Evolutionary conservation across 2,329 filamentous ascomycete species (phyloP), one percentile per base, ranked within the genome.

Genomic region (Sarocladiaceae sp.): DNA sequence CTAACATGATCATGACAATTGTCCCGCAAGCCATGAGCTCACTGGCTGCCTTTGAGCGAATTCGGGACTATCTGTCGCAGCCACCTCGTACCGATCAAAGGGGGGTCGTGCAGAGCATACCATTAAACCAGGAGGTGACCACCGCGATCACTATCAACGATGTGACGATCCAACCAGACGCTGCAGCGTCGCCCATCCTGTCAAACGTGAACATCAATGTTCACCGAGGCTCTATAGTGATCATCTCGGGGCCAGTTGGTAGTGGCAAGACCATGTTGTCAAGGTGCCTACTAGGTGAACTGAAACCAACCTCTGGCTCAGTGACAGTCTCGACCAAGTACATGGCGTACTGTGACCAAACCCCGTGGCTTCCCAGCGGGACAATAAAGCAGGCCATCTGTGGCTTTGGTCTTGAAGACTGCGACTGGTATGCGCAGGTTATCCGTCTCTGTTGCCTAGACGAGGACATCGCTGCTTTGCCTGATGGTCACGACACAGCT

Each of bases 1-100:
- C 66, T 6, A 69, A 69, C 42, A 69, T 68, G 63, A 51, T 69
- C 15, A 67, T 68, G 65, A 66, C 66, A 0, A 59, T 65, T 15
- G 45, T 67, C 1, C 66, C 66, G 0, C 53, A 56, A 4, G 56
- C 51, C 0, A 50, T 67, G 0, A 58, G 57, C 0, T 53, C 60
- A 0, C 54, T 62, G 5, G 51, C 65, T 0, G 58, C 56, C 16
- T 65, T 67, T 39, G 59, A 64, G 12, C 56, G 63, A 12, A 66
- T 70, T 3, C 64, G 69, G 40, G 33, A 37, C 1, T 69, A 58
- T 33, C 45, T 68, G 2, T 50, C 61, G 1, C 48, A 51, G 23
- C 46, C 48, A 18, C 21, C 48, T 27, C 44, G 49, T 7, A 29
- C 44, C 6, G 51, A 52, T 24, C 40, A 13, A 16, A 33, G 42